Percentiles rank a stretch among this genome's conserved stretches.
These are phyloP conservation scores for Venturia carpophila DNA, from an alignment of 2,329 filamentous ascomycete species.

Conservation along the genomic window DNA sequence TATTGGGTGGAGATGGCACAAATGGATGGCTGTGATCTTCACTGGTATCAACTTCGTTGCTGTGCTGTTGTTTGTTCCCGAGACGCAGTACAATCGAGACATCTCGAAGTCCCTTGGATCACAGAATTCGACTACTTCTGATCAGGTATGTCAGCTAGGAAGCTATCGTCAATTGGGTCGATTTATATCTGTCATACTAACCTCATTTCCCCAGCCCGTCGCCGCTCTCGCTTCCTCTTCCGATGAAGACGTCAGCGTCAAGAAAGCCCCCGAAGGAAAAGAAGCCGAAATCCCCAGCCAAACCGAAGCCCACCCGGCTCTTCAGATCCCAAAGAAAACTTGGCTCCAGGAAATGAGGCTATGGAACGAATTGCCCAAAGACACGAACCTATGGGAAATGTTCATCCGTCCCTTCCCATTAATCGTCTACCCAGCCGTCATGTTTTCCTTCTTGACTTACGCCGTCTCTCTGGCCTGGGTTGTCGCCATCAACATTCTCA, in stretches of 20 bases:
- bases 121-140: not conserved
- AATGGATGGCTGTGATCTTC: conserved; percentile 84
- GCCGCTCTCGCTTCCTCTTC: not conserved
- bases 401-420: conserved; percentile 70
- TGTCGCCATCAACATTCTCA: conserved; percentile 79
- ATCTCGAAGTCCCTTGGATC: conserved; percentile 12
- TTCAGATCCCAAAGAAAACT: conserved; percentile 27
- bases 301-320: conserved; percentile 14
- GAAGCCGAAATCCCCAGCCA: conserved; percentile 19
- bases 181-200: not conserved
- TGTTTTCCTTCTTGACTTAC: conserved; percentile 76
- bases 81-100: conserved; percentile 65
- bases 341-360: conserved; percentile 30
- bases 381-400: conserved; percentile 62
- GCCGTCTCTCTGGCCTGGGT: conserved; percentile 92
- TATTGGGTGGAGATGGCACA: conserved; percentile 77
- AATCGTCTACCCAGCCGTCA: conserved; percentile 73
- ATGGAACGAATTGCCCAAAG: conserved; percentile 41
- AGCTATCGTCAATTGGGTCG: not conserved
- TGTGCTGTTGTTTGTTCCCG: conserved; percentile 72
- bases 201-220: not conserved
- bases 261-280: not conserved
- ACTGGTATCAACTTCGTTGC: conserved; percentile 60
- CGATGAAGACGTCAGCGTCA: not conserved
- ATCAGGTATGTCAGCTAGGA: not conserved